These are phyloP conservation scores for Lentinus tigrinus DNA, from an alignment of 768 basidiomycete species.

Conservation along the genomic window DNA sequence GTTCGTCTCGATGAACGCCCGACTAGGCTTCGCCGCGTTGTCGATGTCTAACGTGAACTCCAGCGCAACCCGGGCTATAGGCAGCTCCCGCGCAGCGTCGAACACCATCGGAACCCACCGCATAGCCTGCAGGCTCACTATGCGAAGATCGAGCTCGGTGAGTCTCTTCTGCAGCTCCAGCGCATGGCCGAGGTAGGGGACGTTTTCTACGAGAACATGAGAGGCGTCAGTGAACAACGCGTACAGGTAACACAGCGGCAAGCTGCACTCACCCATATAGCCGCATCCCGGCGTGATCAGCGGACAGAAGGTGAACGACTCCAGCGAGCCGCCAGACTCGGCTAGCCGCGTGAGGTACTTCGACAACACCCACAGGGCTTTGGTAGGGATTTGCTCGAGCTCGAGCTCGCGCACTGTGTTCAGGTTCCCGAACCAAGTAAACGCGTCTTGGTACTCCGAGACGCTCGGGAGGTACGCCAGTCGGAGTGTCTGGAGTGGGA, in stretches of 20 bases:
- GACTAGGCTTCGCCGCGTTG: neutral
- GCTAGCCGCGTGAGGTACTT: neutral
- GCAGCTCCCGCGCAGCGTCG: neutral
- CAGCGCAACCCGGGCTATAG: neutral
- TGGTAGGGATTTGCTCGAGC: neutral
- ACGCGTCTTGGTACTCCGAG: neutral
- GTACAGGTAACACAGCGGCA: neutral
- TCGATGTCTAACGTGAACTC: neutral
- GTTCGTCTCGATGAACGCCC: neutral
- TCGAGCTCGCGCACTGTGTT: neutral
- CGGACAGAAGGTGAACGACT: neutral
- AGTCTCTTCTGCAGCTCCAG: neutral
- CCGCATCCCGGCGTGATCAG: neutral
- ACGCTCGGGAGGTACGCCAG: neutral
- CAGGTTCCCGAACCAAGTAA: neutral
- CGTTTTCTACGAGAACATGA: neutral
- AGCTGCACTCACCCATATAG: neutral
- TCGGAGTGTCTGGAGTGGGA: neutral
- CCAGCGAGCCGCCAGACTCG: neutral
- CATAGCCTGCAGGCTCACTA: neutral
- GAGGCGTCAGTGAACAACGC: neutral
- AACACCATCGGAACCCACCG: neutral
- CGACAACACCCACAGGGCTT: no score
- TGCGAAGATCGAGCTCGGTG: neutral
- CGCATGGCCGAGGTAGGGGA: neutral